A percentile compares a stretch with the other conserved stretches of the same genome.
Conservation (phyloP, 208 protist genomes). For the Angomonas deanei region DNA sequence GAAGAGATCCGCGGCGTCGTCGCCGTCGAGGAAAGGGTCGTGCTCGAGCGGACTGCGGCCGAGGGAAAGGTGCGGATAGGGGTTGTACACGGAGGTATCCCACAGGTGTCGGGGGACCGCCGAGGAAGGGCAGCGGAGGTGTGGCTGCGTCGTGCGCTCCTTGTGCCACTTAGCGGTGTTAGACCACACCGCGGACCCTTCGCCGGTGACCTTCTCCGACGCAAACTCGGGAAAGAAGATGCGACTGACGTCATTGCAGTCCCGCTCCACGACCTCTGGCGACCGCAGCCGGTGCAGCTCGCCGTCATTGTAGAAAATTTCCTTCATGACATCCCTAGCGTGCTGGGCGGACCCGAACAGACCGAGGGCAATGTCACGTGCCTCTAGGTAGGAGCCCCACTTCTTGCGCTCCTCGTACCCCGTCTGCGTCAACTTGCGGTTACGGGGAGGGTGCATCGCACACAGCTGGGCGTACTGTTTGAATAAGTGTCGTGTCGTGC, state of each 20-base stretch:
- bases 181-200: conserved; percentile 7
- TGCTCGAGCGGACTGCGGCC: conserved; percentile 10
- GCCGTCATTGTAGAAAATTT: conserved; percentile 84
- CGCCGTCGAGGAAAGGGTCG: background rate
- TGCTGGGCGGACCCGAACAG: conserved; percentile 80
- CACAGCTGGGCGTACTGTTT: conserved; percentile 67
- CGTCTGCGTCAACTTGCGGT: conserved; percentile 65
- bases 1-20: conserved; percentile 63
- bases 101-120: conserved; percentile 65
- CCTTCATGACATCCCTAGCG: conserved; percentile 79
- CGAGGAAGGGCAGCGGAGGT: conserved; percentile 40
- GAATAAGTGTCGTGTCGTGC: conserved; percentile 50
- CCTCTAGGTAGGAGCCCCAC: conserved; percentile 80
- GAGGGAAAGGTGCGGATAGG: conserved; percentile 65
- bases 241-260: conserved; percentile 52
- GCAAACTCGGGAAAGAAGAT: conserved; percentile 31
- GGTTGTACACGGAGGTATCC: conserved; percentile 75
- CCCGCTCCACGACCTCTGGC: conserved; percentile 50
- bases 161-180: conserved; percentile 18
- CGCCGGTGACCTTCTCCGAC: background rate
- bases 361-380: conserved; percentile 77
- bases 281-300: conserved; percentile 60
- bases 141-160: conserved; percentile 60
- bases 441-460: conserved; percentile 54
- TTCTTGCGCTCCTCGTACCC: conserved; percentile 68